These are phyloP conservation scores for Meyerozyma sp. DNA, from an alignment of 1,139 yeast genomes.

Conservation along the genomic window DNA sequence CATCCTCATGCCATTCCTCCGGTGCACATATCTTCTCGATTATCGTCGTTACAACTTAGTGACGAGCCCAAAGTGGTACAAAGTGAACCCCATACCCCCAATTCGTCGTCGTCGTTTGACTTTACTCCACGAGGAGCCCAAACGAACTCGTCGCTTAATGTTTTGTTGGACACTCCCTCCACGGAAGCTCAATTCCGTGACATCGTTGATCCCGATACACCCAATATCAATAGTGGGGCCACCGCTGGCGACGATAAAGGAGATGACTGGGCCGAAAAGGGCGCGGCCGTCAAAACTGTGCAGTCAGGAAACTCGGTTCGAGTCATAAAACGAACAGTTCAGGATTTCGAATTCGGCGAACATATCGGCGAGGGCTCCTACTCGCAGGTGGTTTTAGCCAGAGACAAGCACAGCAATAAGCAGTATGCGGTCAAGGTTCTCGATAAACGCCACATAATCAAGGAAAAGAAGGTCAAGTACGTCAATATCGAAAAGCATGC, in stretches of 20 bases:
- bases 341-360: slow-evolving; percentile 83
- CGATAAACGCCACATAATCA: slow-evolving; percentile 89
- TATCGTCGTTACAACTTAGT: slow-evolving; percentile 19
- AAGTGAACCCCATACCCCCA: slow-evolving; percentile 29
- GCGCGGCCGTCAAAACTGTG: slow-evolving; percentile 33
- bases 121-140: slow-evolving; percentile 10
- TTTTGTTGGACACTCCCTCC: slow-evolving; percentile 28
- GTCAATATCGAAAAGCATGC: slow-evolving; percentile 96
- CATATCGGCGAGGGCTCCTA: slow-evolving; percentile 95
- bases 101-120: slow-evolving; percentile 9
- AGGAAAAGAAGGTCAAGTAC: slow-evolving; percentile 91
- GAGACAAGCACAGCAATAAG: slow-evolving; percentile 65
- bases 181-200: slow-evolving; percentile 15
- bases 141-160: slow-evolving; percentile 30
- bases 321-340: slow-evolving; percentile 56
- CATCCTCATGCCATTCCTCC: slow-evolving; percentile 9
- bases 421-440: slow-evolving; percentile 88
- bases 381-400: slow-evolving; percentile 86
- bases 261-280: slow-evolving; percentile 30
- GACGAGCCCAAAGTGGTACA: slow-evolving; percentile 11
- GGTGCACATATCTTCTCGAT: slow-evolving; percentile 26
- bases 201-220: slow-evolving; percentile 7
- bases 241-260: slow-evolving; percentile 6
- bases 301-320: slow-evolving; percentile 12
- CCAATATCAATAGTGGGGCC: not conserved